Evolutionary conservation across 768 basidiomycete species (phyloP), one percentile per base, ranked within the genome.

Genomic region (Rhodosporidiobolus sp.): DNA sequence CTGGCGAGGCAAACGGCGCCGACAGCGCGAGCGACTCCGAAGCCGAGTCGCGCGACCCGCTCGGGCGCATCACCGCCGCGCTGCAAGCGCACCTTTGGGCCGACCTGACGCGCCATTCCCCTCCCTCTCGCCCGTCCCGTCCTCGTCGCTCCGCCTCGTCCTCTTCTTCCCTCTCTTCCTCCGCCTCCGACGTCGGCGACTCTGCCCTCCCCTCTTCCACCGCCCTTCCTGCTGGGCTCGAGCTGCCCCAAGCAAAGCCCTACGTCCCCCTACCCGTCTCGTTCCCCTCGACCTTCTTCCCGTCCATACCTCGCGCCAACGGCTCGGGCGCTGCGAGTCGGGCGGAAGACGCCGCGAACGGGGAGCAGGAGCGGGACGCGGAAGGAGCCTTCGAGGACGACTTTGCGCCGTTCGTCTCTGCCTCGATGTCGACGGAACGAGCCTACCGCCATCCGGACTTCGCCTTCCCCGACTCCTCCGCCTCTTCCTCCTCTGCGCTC

Each of bases 381-480:
- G 20, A 6, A 12, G 26, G 10, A 3, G 52, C 38, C 48, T 70
- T 70, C 54, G 69, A 70, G 9, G 69, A 65, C 58, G 69, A 70
- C 55, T 70, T 70, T 49, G 26, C 64, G 8, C 69, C 69, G 7
- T 70, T 70, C 59, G 59, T 70, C n/a, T n/a, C 30, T 43, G 67
- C 61, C 26, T 24, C 49, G 20, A 10, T 17, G 19, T 49, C 48
- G 19, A 49, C 9, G 9, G 48, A 7, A 19, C 9, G 9, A 19
- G 6, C 12, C 8, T 4, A 32, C 53, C 53, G 53, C 30, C 53
- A 56, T 20, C 55, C 46, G 10, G 9, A 8, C 4, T 48, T 48
- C 46, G 9, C 46, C 46, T 22, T 48, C 46, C 46, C 46, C 46
- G 46, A 48, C 46, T 17, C 14, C 5, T 17, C 4, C 17, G 4